A percentile compares a stretch with the other conserved stretches of the same genome.
These are phyloP conservation scores for Cardamine occulta DNA, from an alignment of 345 rosid genomes.

Conservation along the genomic window DNA sequence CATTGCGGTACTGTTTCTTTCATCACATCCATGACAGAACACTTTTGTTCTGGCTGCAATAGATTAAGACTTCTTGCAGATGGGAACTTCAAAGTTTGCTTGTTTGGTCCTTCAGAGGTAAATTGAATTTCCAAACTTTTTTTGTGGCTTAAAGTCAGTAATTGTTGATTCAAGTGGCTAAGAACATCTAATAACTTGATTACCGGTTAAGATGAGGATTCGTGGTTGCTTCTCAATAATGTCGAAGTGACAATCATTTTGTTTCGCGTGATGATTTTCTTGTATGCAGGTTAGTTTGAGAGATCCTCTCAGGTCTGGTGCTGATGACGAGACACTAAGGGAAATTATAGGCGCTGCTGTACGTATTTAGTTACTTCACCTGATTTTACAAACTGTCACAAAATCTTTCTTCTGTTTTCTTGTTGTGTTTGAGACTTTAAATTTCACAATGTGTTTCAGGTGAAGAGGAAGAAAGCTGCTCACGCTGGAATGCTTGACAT, in stretches of 20 bases:
- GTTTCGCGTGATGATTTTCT: not conserved
- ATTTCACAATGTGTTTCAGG: conserved; percentile 48
- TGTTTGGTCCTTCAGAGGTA: conserved; percentile 97
- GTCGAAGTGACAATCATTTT: conserved; percentile 1
- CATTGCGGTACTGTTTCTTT: conserved; percentile 88
- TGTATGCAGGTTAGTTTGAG: conserved; percentile 82
- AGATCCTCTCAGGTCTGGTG: conserved; percentile 85
- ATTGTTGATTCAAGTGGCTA: conserved; percentile 13
- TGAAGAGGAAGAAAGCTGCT: conserved; percentile 74
- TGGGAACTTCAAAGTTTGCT: conserved; percentile 99
- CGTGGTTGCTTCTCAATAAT: conserved; percentile 15
- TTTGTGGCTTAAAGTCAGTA: not conserved
- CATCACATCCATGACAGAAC: conserved; percentile 96
- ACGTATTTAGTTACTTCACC: conserved; percentile 40
- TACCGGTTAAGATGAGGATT: not conserved
- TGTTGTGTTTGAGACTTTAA: conserved; percentile 13
- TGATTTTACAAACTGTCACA: not conserved
- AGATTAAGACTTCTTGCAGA: conserved; percentile 94
- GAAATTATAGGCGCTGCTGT: conserved; percentile 93
- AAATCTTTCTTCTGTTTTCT: not conserved
- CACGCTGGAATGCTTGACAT: conserved; percentile 92
- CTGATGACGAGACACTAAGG: conserved; percentile 66
- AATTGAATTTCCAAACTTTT: not conserved
- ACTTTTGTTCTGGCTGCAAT: conserved; percentile 98
- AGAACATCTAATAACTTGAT: not conserved